Percentiles rank a stretch among this genome's conserved stretches.
phyloP scores from a whole-genome alignment of 2,329 filamentous ascomycete species.

The Dactylellina sp. region DNA sequence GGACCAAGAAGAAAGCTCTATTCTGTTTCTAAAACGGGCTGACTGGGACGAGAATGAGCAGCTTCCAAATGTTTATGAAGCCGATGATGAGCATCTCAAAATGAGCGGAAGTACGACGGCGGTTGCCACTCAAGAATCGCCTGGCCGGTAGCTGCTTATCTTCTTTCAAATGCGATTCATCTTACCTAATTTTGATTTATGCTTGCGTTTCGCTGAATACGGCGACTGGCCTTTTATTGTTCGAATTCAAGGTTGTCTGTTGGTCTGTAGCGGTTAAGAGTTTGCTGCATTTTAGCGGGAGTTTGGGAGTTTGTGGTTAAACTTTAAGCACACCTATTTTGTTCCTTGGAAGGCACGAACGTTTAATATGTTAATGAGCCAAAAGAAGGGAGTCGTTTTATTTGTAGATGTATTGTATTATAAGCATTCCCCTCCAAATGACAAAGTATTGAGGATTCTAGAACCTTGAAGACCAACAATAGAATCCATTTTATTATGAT shows the following conservation, averaged over 20 bases:
- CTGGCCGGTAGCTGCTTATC: constrained; percentile 25
- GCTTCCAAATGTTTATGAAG: constrained; percentile 37
- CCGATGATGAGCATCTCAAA: constrained; percentile 41
- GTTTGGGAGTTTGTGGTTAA: constrained; percentile 12
- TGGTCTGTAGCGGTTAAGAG: too few relatives aligned
- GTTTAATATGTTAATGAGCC: constrained; percentile 3
- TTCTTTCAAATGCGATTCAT: neutral
- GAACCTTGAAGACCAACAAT: too few relatives aligned
- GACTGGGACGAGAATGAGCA: constrained; percentile 54
- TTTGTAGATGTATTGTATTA: constrained; percentile 6
- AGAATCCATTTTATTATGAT: too few relatives aligned
- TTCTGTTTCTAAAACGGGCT: constrained; percentile 29
- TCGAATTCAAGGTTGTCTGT: neutral
- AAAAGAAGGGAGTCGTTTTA: constrained; percentile 2
- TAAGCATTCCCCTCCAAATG: neutral
- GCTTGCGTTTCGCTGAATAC: neutral
- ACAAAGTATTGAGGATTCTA: constrained; percentile 21
- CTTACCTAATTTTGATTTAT: neutral
- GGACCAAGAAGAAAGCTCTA: constrained; percentile 37
- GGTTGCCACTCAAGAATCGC: constrained; percentile 49
- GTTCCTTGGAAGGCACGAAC: neutral
- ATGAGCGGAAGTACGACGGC: constrained; percentile 48
- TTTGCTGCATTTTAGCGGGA: constrained; percentile 35
- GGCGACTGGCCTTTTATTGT: neutral
- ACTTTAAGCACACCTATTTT: neutral